Evolutionary conservation across 495 filamentous ascomycete genomes (phyloP).

Genomic region (Penicillium ochrochloron): DNA sequence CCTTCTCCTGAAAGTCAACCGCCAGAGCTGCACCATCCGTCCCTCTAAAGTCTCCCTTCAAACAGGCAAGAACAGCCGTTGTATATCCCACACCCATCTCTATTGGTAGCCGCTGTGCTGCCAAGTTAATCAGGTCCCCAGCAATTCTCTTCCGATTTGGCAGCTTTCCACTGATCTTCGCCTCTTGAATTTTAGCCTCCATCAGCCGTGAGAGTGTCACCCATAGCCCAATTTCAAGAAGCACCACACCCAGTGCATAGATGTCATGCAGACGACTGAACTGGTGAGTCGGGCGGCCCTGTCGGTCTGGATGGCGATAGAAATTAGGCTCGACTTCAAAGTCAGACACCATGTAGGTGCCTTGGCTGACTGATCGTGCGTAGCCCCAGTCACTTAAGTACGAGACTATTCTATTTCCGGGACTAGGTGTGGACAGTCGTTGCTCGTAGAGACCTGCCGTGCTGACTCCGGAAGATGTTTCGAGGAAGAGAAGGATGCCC

Average conservation of each 20-base stretch:
- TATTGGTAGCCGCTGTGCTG: conserved; percentile 14
- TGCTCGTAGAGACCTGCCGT: conserved; percentile 13
- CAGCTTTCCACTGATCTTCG: conserved; percentile 19
- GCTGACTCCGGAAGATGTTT: conserved; percentile 16
- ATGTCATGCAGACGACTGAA: conserved; percentile 43
- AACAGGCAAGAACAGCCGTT: conserved; percentile 21
- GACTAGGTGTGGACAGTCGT: conserved; percentile 4
- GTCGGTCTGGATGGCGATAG: conserved; percentile 39
- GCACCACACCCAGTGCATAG: conserved; percentile 43
- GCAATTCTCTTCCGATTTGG: conserved; percentile 19
- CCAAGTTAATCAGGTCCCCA: conserved; percentile 19
- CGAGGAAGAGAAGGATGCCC: conserved; percentile 31
- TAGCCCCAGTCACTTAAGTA: conserved; percentile 33
- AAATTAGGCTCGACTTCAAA: conserved; percentile 29
- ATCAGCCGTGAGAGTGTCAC: conserved; percentile 26
- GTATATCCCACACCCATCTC: conserved; percentile 28
- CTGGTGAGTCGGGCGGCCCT: conserved; percentile 23
- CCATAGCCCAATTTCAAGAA: conserved; percentile 47
- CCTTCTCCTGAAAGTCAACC: conserved; percentile 26
- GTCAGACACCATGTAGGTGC: conserved; percentile 24
- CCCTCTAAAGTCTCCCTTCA: conserved; percentile 22
- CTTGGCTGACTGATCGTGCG: conserved; percentile 24
- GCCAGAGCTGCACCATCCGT: conserved; percentile 20
- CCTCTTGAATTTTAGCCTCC: conserved; percentile 20
- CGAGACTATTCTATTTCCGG: conserved; percentile 16